These are phyloP conservation scores for Lecanosticta acicola DNA, from an alignment of 2,329 filamentous ascomycete species.

Conservation along the genomic window DNA sequence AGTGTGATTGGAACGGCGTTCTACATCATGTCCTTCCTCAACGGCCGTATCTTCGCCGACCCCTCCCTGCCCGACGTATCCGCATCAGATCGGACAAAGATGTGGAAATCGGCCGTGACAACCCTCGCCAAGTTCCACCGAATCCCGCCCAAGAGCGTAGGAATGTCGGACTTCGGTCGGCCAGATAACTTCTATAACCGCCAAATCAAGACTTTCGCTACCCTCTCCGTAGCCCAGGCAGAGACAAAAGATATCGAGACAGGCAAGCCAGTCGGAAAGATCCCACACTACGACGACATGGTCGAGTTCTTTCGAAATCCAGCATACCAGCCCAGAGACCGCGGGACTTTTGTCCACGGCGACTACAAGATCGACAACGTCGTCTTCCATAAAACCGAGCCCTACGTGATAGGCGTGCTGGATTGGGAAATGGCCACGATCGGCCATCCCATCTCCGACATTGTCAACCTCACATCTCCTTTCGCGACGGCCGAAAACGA, in stretches of 20 bases:
- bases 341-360: conserved; percentile 77
- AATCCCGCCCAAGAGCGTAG: conserved; percentile 60
- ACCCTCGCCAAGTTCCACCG: conserved; percentile 82
- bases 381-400: conserved; percentile 77
- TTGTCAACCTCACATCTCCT: conserved; percentile 66
- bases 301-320: conserved; percentile 70
- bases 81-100: conserved; percentile 62
- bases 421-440: conserved; percentile 99
- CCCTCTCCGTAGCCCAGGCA: conserved; percentile 74
- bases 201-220: conserved; percentile 76
- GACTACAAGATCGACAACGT: conserved; percentile 77
- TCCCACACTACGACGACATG: conserved; percentile 79
- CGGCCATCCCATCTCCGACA: conserved; percentile 88
- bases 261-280: conserved; percentile 66
- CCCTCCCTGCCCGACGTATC: conserved; percentile 69
- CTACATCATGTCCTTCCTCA: conserved; percentile 94
- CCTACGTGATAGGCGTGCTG: conserved; percentile 82
- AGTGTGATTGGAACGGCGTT: conserved; percentile 81
- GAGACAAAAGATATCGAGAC: conserved; percentile 71
- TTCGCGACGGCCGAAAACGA: conserved; percentile 39
- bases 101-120: conserved; percentile 81
- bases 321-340: conserved; percentile 66
- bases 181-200: conserved; percentile 73
- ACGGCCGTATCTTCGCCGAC: conserved; percentile 90
- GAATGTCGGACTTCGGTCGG: conserved; percentile 68